These are phyloP conservation scores for Erysimum cheiri DNA, from an alignment of 441 rosid species.

Conservation along the genomic window DNA sequence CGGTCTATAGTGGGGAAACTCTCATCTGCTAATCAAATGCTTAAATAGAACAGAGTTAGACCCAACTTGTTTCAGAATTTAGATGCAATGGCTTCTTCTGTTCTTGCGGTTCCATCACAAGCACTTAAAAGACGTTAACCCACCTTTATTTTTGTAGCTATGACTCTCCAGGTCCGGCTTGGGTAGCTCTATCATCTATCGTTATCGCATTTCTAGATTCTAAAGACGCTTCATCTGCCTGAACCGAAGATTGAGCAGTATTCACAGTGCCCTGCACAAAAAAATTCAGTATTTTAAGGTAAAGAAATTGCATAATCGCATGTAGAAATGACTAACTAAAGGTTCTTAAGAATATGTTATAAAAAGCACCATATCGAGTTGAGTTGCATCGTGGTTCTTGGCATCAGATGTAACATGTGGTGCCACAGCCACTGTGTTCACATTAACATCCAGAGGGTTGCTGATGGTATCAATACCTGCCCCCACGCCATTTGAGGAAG, in stretches of 20 bases:
- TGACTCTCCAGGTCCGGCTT: constrained; percentile 35
- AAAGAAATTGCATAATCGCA: constrained; percentile 21
- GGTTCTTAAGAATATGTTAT: constrained; percentile 14
- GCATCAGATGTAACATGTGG: constrained; percentile 47
- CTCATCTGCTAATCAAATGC: constrained; percentile 36
- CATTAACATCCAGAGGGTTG: constrained; percentile 35
- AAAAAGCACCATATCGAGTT: constrained; percentile 54
- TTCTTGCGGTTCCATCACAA: constrained; percentile 22
- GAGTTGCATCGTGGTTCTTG: constrained; percentile 50
- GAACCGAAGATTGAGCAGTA: constrained; percentile 46
- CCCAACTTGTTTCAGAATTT: neutral
- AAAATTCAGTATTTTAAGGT: neutral
- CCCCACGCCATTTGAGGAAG: constrained; percentile 29
- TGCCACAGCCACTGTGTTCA: constrained; percentile 41
- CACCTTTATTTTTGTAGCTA: constrained; percentile 37
- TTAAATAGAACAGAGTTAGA: constrained; percentile 29
- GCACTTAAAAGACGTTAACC: constrained; percentile 6
- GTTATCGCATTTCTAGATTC: constrained; percentile 49
- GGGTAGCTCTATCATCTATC: constrained; percentile 46
- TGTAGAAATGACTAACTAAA: constrained; percentile 20
- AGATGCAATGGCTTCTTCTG: constrained; percentile 17
- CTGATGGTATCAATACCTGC: constrained; percentile 27
- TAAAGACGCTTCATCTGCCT: constrained; percentile 49
- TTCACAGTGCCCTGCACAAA: constrained; percentile 55
- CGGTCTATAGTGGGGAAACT: constrained; percentile 14